Evolutionary conservation across 2,329 filamentous ascomycete species (phyloP), one percentile per base, ranked within the genome.

Genomic region (Cercospora berteroae): DNA sequence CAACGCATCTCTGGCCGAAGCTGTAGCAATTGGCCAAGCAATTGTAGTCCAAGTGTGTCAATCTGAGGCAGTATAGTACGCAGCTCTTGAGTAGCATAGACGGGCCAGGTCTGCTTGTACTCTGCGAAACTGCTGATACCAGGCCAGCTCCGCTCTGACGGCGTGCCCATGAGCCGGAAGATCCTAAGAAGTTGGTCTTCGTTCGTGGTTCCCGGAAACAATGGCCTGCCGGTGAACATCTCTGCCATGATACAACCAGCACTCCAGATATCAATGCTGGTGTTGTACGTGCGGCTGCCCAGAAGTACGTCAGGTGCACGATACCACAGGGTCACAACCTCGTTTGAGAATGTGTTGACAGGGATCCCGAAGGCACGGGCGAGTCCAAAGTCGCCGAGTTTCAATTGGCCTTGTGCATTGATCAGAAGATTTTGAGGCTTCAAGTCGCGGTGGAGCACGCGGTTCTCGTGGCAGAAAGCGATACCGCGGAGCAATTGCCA

Each of bases 231-330:
- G 0, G 94, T 97, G 80, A 96, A 98, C 93, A 99, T 97, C 81
- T 99, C 95, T 9, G 95, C 95, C 95, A 99, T 98, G 84, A 99
- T 99, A 80, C 95, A 99, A 65, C 95, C 95, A 6, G 95, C 95
- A 6, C 93, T 97, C 95, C 95, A 99, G 78, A 99, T 98, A 77
- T 99, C 95, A 79, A 99, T 98, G 81, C 93, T 96, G n/a, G 95
- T 99, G 81, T 97, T 99, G 83, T 99, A 99, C 23, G 95, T 98
- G 72, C 95, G 86, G 75, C 91, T 95, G 62, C 95, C 95, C 56
- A 99, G 87, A 61, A 99, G 86, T 57, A 99, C 95, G 75, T 99
- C 95, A 0, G 95, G 95, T 0, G 95, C 95, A 52, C 95, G 91
- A 80, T 99, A 99, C 94, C 94, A 98, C 18, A 98, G 85, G 0